These are phyloP conservation scores for Thelonectria blattea DNA, from an alignment of 2,329 filamentous ascomycete genomes.

Conservation along the genomic window DNA sequence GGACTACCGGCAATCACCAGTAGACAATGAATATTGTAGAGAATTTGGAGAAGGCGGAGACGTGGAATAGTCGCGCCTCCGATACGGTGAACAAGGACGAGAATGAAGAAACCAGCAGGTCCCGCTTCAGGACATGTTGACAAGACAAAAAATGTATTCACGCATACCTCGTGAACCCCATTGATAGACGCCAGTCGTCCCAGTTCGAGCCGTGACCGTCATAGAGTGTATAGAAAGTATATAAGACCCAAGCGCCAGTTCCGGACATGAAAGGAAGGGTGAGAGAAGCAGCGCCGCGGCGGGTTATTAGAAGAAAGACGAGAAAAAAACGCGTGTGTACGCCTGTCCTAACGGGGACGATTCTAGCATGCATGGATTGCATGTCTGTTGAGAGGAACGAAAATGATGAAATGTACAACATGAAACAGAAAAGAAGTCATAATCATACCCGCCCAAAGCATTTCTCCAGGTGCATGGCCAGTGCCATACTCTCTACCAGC, in stretches of 20 bases:
- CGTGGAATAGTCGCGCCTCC: background rate
- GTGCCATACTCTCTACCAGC: slow-evolving; percentile 39
- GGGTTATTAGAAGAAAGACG: slow-evolving; percentile 5
- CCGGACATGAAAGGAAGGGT: slow-evolving; percentile 21
- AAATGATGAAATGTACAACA: slow-evolving; percentile 23
- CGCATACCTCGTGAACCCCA: slow-evolving; percentile 44
- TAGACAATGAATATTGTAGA: background rate
- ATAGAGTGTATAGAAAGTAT: slow-evolving; percentile 26
- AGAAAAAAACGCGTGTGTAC: slow-evolving; percentile 10
- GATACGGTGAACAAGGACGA: slow-evolving; percentile 4
- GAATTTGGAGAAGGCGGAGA: background rate
- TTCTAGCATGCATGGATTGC: slow-evolving; percentile 18
- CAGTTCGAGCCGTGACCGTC: slow-evolving; percentile 39
- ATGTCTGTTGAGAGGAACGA: slow-evolving; percentile 16
- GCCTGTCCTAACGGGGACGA: slow-evolving; percentile 17
- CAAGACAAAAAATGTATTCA: slow-evolving; percentile 40
- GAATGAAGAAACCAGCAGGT: slow-evolving; percentile 13
- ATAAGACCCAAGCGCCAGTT: slow-evolving; percentile 34
- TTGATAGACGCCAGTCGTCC: slow-evolving; percentile 39
- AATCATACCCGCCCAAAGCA: slow-evolving; percentile 18
- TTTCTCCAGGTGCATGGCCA: background rate
- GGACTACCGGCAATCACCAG: background rate
- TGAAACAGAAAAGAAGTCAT: slow-evolving; percentile 10
- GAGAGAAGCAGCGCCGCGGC: slow-evolving; percentile 12
- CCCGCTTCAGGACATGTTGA: slow-evolving; percentile 7